Evolutionary conservation across 1,284 basidiomycete genomes (phyloP).

Genomic region (Cutaneotrichosporon dermatis): DNA sequence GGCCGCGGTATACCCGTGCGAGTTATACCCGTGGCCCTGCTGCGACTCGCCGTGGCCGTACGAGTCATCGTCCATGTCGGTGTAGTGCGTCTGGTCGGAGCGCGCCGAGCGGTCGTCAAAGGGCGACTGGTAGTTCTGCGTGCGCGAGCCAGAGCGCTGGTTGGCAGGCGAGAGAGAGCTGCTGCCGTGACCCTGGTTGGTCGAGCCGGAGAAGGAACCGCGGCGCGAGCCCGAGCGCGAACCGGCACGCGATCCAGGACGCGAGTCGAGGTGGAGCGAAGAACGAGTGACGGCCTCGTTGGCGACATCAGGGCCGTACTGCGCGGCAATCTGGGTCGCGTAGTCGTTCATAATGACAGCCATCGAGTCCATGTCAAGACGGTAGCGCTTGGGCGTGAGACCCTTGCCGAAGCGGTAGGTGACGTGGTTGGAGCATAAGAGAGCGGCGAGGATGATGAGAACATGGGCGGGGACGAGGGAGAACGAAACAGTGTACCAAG

Average conservation of each 20-base stretch:
- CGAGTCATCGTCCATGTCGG: conserved; percentile 3
- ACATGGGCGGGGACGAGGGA: conserved; percentile 63
- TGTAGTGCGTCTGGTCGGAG: conserved; percentile 7
- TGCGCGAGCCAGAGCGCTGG: background rate
- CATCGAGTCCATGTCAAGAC: conserved; percentile 61
- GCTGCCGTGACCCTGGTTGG: conserved; percentile 2
- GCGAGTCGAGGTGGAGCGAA: conserved; percentile 29
- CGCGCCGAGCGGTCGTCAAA: conserved; percentile 11
- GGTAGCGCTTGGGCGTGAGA: conserved; percentile 67
- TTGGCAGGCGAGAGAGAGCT: conserved; percentile 1
- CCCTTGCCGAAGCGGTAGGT: conserved; percentile 73
- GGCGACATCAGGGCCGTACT: conserved; percentile 45
- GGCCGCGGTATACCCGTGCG: background rate
- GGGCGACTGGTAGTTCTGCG: conserved; percentile 12
- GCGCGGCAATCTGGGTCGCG: conserved; percentile 53
- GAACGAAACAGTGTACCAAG: conserved; percentile 61
- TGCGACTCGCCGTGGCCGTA: conserved; percentile 5
- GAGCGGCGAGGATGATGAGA: conserved; percentile 58
- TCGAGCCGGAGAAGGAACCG: conserved; percentile 9
- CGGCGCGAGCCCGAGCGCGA: conserved; percentile 13
- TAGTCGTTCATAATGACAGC: conserved; percentile 69
- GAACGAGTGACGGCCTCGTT: conserved; percentile 41
- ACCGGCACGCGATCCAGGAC: conserved; percentile 15
- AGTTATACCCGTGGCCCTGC: conserved; percentile 1
- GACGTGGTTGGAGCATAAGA: conserved; percentile 67